These are phyloP conservation scores for Saturnispora diversa DNA, from an alignment of 805 yeast species.

Conservation along the genomic window DNA sequence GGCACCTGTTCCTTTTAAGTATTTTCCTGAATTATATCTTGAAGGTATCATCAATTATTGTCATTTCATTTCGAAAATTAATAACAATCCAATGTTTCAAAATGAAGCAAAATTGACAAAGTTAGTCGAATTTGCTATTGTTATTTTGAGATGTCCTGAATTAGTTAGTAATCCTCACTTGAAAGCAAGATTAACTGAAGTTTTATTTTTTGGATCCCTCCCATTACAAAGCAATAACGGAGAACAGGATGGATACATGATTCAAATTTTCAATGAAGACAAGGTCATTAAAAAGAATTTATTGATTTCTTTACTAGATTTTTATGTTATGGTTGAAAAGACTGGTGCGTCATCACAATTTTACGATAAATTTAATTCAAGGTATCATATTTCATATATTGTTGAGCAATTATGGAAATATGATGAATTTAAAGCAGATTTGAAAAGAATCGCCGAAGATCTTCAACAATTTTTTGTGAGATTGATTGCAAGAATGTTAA, in stretches of 20 bases:
- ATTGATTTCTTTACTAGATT: conserved; percentile 76
- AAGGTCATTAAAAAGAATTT: conserved; percentile 55
- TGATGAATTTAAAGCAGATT: conserved; percentile 57
- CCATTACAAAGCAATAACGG: conserved; percentile 40
- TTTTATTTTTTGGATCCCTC: conserved; percentile 65
- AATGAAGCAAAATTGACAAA: conserved; percentile 44
- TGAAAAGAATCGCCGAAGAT: conserved; percentile 55
- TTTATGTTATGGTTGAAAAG: conserved; percentile 90
- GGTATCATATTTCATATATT: conserved; percentile 79
- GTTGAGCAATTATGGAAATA: conserved; percentile 78
- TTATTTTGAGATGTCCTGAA: conserved; percentile 76
- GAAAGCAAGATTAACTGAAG: conserved; percentile 75
- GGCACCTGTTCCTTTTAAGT: conserved; percentile 71
- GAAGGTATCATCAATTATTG: conserved; percentile 76
- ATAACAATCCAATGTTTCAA: conserved; percentile 48
- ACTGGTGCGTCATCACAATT: conserved; percentile 94
- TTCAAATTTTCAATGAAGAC: conserved; percentile 55
- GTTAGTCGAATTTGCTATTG: conserved; percentile 64
- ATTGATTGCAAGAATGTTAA: conserved; percentile 89
- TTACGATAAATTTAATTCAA: conserved; percentile 88
- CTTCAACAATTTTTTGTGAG: conserved; percentile 82
- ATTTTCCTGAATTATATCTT: conserved; percentile 74
- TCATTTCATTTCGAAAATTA: conserved; percentile 49
- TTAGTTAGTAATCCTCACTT: conserved; percentile 87
- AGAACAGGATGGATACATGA: conserved; percentile 61